A percentile compares a stretch with the other conserved stretches of the same genome.
phyloP scores from a whole-genome alignment of 2,329 filamentous ascomycete genomes.

The Diaporthe destruens region DNA sequence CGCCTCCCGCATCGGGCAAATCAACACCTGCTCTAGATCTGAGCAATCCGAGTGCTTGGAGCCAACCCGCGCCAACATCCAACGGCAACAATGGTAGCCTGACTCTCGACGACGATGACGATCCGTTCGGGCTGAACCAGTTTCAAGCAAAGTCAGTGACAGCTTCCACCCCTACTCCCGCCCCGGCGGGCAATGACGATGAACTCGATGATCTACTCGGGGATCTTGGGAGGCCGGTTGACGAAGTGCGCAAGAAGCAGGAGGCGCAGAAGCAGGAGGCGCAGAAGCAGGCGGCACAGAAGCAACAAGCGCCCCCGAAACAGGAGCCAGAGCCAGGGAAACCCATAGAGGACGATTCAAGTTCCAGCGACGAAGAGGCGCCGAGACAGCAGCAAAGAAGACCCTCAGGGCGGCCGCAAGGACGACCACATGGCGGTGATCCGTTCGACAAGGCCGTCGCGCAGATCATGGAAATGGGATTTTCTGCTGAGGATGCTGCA shows the following conservation, averaged over 20 bases:
- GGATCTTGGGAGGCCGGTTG: constrained; percentile 73
- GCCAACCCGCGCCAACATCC: constrained; percentile 48
- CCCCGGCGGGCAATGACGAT: constrained; percentile 47
- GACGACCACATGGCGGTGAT: constrained; percentile 61
- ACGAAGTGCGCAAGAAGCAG: constrained; percentile 67
- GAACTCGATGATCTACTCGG: constrained; percentile 77
- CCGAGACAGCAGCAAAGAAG: background rate
- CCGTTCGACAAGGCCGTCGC: constrained; percentile 84
- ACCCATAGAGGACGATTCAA: constrained; percentile 65
- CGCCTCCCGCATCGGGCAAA: constrained; percentile 62
- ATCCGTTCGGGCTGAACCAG: constrained; percentile 85
- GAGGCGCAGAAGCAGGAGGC: constrained; percentile 36
- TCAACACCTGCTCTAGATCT: constrained; percentile 66
- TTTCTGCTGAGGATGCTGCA: constrained; percentile 85
- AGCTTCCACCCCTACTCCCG: constrained; percentile 48
- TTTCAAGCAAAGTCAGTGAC: constrained; percentile 60
- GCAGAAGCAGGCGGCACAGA: constrained; percentile 50
- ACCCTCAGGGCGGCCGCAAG: constrained; percentile 41
- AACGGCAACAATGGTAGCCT: constrained; percentile 52
- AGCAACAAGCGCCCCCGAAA: constrained; percentile 23
- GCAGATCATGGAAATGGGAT: constrained; percentile 95
- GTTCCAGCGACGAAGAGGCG: constrained; percentile 59
- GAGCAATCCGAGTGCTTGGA: constrained; percentile 68
- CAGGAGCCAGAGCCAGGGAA: constrained; percentile 66
- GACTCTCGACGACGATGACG: constrained; percentile 79